These are phyloP conservation scores for Pachyrhizus erosus DNA, from an alignment of 306 rosid species.

Conservation along the genomic window DNA sequence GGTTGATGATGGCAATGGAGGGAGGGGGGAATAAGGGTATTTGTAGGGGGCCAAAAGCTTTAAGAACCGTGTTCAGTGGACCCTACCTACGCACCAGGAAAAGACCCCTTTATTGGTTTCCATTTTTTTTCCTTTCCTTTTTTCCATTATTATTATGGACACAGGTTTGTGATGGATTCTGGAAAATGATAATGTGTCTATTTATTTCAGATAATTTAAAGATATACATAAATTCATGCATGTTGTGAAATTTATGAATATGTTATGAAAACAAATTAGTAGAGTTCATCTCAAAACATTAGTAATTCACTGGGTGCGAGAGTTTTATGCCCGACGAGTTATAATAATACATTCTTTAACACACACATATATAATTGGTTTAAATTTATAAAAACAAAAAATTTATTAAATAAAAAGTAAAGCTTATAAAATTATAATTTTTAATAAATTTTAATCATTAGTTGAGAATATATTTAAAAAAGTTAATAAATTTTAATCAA, in stretches of 20 bases:
- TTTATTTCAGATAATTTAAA: not conserved
- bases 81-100: constrained; percentile 61
- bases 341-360: too few species aligned
- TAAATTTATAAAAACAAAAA: too few species aligned
- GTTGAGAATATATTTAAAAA: too few species aligned
- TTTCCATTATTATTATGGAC: constrained; percentile 25
- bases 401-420: too few species aligned
- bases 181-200: not conserved
- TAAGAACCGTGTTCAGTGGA: constrained; percentile 80
- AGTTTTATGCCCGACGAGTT: too few species aligned
- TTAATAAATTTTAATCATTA: too few species aligned
- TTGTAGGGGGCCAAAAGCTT: constrained; percentile 64
- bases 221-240: not conserved
- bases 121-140: not conserved
- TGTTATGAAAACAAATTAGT: not conserved
- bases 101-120: constrained; percentile 36
- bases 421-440: too few species aligned
- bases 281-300: not conserved
- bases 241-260: not conserved
- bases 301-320: too few species aligned
- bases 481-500: too few species aligned
- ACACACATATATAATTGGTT: too few species aligned
- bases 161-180: constrained; percentile 30
- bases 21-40: constrained; percentile 62
- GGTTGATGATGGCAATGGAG: constrained; percentile 54